Evolutionary conservation across 1,284 basidiomycete genomes (phyloP).

Genomic region (Vanrija humicola): DNA sequence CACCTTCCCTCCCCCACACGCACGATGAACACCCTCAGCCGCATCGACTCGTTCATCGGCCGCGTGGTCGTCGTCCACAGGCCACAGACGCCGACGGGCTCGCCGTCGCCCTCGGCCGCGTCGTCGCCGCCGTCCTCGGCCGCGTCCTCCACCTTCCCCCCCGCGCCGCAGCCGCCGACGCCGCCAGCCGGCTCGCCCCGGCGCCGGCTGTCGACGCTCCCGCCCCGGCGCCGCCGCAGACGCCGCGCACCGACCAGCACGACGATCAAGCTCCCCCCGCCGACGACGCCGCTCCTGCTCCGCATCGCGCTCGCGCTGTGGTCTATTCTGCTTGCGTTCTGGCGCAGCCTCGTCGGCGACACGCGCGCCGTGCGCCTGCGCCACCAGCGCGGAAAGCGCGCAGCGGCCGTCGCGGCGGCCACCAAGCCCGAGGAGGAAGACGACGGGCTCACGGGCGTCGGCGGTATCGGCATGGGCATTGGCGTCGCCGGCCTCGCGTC

Average conservation of each 20-base stretch:
- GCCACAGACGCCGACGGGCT: not conserved
- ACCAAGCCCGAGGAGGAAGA: too few relatives aligned
- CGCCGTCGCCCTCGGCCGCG: not conserved
- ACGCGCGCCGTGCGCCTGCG: conserved; percentile 32
- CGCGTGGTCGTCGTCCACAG: conserved; percentile 8
- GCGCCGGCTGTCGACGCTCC: conserved; percentile 7
- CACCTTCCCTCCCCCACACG: too few relatives aligned
- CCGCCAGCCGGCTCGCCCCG: not conserved
- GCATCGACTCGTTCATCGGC: conserved; percentile 32
- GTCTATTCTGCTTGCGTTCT: conserved; percentile 42
- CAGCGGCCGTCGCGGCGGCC: too few relatives aligned
- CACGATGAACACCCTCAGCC: conserved; percentile 36
- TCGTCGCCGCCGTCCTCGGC: not conserved
- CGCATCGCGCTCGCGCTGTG: conserved; percentile 40
- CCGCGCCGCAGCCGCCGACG: conserved; percentile 7
- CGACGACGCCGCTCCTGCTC: conserved; percentile 38
- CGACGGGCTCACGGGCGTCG: too few relatives aligned
- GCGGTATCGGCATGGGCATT: too few relatives aligned
- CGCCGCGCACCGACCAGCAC: conserved; percentile 21
- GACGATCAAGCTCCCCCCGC: conserved; percentile 39
- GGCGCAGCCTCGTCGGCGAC: conserved; percentile 43
- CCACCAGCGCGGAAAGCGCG: conserved; percentile 2
- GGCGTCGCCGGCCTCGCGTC: not conserved
- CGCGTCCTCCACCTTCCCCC: not conserved
- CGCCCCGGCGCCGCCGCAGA: not conserved